These are phyloP conservation scores for Verruconis gallopava DNA, from an alignment of 2,329 filamentous ascomycete genomes.

Conservation along the genomic window DNA sequence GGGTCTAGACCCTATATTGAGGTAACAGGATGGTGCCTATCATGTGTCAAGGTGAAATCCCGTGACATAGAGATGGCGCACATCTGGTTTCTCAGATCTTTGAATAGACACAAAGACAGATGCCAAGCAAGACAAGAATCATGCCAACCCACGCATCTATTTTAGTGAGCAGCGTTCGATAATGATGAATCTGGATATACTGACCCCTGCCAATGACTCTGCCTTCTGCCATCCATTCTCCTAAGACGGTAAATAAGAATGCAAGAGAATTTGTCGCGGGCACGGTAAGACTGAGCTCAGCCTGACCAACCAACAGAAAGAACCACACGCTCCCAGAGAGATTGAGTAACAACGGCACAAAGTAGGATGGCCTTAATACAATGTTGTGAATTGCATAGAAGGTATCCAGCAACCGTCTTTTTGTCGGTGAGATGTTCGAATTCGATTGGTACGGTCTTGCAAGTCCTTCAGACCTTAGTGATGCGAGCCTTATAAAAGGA, in stretches of 20 bases:
- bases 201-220: slow-evolving; percentile 76
- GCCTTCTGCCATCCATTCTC: slow-evolving; percentile 87
- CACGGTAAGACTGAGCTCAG: slow-evolving; percentile 83
- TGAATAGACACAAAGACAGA: slow-evolving; percentile 66
- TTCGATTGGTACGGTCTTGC: slow-evolving; percentile 21
- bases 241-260: slow-evolving; percentile 89
- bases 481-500: slow-evolving; percentile 75
- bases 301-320: slow-evolving; percentile 83
- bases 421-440: slow-evolving; percentile 36
- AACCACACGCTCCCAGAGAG: slow-evolving; percentile 94
- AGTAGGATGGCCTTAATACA: slow-evolving; percentile 69
- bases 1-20: too few relatives aligned
- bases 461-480: slow-evolving; percentile 55
- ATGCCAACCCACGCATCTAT: slow-evolving; percentile 75
- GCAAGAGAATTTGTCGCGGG: slow-evolving; percentile 90
- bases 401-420: slow-evolving; percentile 47
- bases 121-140: slow-evolving; percentile 63
- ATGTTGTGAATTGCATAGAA: slow-evolving; percentile 69
- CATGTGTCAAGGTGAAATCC: too few relatives aligned
- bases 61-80: too few relatives aligned
- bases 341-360: slow-evolving; percentile 73
- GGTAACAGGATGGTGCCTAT: too few relatives aligned
- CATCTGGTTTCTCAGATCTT: too few relatives aligned
- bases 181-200: slow-evolving; percentile 17
- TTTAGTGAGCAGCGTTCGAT: not conserved